Base-by-base conservation (phyloP, 306 rosid species). In the Castanea crenata region DNA sequence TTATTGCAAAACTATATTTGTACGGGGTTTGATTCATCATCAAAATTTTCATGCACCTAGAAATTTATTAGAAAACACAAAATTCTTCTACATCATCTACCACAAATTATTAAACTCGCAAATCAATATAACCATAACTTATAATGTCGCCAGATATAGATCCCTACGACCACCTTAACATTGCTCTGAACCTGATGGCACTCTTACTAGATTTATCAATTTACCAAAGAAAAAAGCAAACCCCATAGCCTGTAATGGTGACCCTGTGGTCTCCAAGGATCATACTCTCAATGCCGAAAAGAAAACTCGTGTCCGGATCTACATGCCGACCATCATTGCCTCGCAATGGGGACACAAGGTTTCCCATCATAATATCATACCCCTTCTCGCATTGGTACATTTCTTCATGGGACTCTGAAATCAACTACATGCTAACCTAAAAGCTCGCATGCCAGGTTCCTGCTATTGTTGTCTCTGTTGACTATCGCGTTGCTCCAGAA, bases 331-430 rank as follows among this genome's bases (percentile, higher is more conserved):
- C 14, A 46, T 87, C 0, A 86, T 74, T 91, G 8, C 93, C 93
- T 4, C 89, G 93, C 15, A 46, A 46, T 12, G 87, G 89, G 1
- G 92, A 87, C 84, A 87, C 87, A 0, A 83, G 89, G 7, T 35
- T 91, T 2, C 93, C 96, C 0, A 86, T 91, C 27, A 23, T 89
- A 25, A 14, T 91, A 8, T 87, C 82, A 69, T 84, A 84, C 83
- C 96, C 89, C 77, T 67, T 63, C 19, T 93, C 0, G 88, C 90
- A 0, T 91, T 87, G 81, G 3, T 89, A 16, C 29, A 76, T 55
- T 55, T 82, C 0, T 19, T 86, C 90, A 0, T 69, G 55, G 0
- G 64, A 77, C 65, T 0, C 8, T 9, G 4, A 3, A 46, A 9
- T 46, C 52, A 0, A 41, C 1, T 87, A 87, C 25, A 0, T 12